Evolutionary conservation across 371 early-diverging fungal genomes (phyloP).

Genomic region (Nematocida sp.): DNA sequence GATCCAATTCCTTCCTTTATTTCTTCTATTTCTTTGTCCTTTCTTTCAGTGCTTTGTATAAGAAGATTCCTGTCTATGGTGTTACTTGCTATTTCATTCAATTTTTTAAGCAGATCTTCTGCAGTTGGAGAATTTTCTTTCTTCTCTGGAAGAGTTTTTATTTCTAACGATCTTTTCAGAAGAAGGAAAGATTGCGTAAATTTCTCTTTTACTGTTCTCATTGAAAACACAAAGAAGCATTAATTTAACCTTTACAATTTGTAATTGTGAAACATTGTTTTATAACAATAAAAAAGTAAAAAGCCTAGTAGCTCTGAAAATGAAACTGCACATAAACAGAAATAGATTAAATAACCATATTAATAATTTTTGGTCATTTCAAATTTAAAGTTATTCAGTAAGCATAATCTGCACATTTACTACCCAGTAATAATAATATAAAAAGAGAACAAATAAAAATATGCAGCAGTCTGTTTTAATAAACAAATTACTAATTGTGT

Average conservation of each 20-base stretch:
- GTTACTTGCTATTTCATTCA: background rate
- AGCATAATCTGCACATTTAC: no score
- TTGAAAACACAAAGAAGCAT: background rate
- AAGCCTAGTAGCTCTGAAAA: no score
- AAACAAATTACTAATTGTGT: no score
- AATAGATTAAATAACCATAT: no score
- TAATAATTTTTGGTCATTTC: no score
- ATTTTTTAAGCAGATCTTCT: background rate
- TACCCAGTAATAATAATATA: no score
- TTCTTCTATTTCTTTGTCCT: background rate
- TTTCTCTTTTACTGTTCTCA: slow-evolving; percentile 52
- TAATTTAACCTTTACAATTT: background rate
- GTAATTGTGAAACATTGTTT: background rate
- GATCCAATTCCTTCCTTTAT: background rate
- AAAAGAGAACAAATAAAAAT: no score
- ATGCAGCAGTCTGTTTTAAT: no score
- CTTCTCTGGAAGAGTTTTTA: background rate
- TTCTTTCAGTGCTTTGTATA: background rate
- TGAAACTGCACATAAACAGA: no score
- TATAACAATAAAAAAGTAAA: no score
- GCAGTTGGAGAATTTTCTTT: background rate
- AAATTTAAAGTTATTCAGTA: no score
- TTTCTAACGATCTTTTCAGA: slow-evolving; percentile 13
- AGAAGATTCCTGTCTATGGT: background rate
- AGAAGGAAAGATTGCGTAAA: slow-evolving; percentile 36